Evolutionary conservation across 805 yeast genomes (phyloP).

Genomic region (Sugiyamaella floridensis): DNA sequence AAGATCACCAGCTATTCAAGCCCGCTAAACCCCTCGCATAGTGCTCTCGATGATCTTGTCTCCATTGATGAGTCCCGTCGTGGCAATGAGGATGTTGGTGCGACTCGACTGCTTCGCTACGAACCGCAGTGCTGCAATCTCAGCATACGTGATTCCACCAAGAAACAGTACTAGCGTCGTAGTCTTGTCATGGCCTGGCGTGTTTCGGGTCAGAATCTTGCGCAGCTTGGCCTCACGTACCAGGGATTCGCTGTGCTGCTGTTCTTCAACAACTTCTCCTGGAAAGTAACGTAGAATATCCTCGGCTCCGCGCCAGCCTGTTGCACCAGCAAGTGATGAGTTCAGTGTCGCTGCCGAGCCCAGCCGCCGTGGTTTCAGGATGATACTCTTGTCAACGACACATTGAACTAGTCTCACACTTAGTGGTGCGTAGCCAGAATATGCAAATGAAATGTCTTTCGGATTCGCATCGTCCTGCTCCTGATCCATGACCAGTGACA

Average conservation of each 20-base stretch:
- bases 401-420: conserved; percentile 62
- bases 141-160: conserved; percentile 87
- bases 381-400: conserved; percentile 44
- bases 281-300: conserved; percentile 31
- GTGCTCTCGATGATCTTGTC: conserved; percentile 35
- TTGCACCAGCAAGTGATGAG: conserved; percentile 12
- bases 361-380: background rate
- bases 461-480: conserved; percentile 34
- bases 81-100: conserved; percentile 38
- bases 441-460: conserved; percentile 51
- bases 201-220: conserved; percentile 27
- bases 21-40: background rate
- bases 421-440: conserved; percentile 80
- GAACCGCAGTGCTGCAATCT: conserved; percentile 61
- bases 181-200: conserved; percentile 27
- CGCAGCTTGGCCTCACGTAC: conserved; percentile 30
- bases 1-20: no score
- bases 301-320: conserved; percentile 37
- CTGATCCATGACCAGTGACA: conserved; percentile 26
- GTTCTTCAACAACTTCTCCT: conserved; percentile 33
- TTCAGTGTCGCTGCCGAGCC: background rate
- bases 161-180: conserved; percentile 48
- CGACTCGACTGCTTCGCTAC: conserved; percentile 42
- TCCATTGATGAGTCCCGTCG: conserved; percentile 45
- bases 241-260: conserved; percentile 20